A percentile compares a stretch with the other conserved stretches of the same genome.
phyloP scores from a whole-genome alignment of 1,284 basidiomycete species.

The Xerocomus cyaneibrunnescens region DNA sequence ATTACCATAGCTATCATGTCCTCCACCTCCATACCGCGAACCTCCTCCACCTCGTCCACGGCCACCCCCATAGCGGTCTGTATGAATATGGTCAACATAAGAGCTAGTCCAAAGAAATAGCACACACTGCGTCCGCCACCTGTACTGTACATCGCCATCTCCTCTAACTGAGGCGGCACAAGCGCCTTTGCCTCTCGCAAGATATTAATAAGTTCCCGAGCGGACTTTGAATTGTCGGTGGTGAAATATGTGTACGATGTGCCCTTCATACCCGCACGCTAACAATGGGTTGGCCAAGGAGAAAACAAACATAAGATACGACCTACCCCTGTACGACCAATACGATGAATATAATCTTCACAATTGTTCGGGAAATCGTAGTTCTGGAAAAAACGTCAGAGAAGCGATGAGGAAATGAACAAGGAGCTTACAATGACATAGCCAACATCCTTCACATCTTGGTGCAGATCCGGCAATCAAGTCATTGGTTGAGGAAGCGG shows the following conservation, averaged over 20 bases:
- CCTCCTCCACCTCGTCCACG: slow-evolving; percentile 46
- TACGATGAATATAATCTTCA: slow-evolving; percentile 93
- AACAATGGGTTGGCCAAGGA: slow-evolving; percentile 7
- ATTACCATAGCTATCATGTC: slow-evolving; percentile 23
- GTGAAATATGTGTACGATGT: slow-evolving; percentile 97
- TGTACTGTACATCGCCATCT: slow-evolving; percentile 89
- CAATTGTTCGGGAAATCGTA: slow-evolving; percentile 98
- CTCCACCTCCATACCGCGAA: slow-evolving; percentile 24
- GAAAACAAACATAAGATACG: not conserved
- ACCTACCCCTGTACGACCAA: slow-evolving; percentile 83
- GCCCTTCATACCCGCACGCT: slow-evolving; percentile 89
- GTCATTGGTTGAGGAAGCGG: slow-evolving; percentile 31
- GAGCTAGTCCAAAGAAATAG: not conserved
- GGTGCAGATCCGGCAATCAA: slow-evolving; percentile 34
- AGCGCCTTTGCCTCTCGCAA: slow-evolving; percentile 88
- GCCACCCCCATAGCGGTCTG: slow-evolving; percentile 61
- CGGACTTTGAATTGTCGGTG: slow-evolving; percentile 91
- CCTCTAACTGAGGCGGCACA: slow-evolving; percentile 88
- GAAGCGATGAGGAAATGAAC: slow-evolving; percentile 7
- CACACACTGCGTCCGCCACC: slow-evolving; percentile 71
- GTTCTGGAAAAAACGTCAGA: slow-evolving; percentile 55
- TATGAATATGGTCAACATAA: slow-evolving; percentile 3
- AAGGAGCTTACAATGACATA: slow-evolving; percentile 78
- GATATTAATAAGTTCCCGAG: slow-evolving; percentile 89
- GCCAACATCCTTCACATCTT: slow-evolving; percentile 94